These are phyloP conservation scores for Thermochaetoides thermophila DNA, from an alignment of 495 filamentous ascomycete species.

Conservation along the genomic window DNA sequence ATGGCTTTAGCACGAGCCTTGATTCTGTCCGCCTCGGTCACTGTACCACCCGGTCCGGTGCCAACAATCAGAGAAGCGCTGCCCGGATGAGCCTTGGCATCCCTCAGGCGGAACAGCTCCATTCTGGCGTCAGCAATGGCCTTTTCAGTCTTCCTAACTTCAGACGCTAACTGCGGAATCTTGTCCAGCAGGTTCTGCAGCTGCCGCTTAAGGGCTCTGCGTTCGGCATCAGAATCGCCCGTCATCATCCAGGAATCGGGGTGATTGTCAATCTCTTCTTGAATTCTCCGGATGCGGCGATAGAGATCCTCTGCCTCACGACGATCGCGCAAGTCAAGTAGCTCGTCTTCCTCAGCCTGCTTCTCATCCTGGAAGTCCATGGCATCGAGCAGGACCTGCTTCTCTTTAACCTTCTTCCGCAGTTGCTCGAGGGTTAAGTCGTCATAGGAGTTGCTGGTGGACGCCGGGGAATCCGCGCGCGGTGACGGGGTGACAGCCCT, in stretches of 20 bases:
- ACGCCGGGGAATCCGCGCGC: conserved; percentile 55
- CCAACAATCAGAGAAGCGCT: conserved; percentile 75
- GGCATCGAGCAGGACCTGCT: conserved; percentile 89
- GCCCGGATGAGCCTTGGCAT: conserved; percentile 82
- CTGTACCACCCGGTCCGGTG: conserved; percentile 77
- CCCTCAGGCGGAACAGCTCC: conserved; percentile 85
- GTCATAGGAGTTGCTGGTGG: conserved; percentile 53
- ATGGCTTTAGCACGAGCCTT: conserved; percentile 92
- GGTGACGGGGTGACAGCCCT: conserved; percentile 69
- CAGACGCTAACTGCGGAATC: conserved; percentile 80
- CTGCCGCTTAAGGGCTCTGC: conserved; percentile 71
- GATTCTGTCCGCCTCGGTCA: conserved; percentile 88
- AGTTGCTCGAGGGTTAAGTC: conserved; percentile 79
- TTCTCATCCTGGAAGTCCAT: conserved; percentile 95
- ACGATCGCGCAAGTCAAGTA: conserved; percentile 76
- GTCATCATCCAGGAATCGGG: conserved; percentile 61
- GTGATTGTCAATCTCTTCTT: conserved; percentile 91
- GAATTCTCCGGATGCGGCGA: conserved; percentile 77
- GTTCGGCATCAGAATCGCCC: conserved; percentile 73
- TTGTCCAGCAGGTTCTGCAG: conserved; percentile 78
- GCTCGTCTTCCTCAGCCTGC: conserved; percentile 77
- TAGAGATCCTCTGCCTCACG: conserved; percentile 91
- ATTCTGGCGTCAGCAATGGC: conserved; percentile 82
- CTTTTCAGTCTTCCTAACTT: conserved; percentile 81
- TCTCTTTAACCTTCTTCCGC: conserved; percentile 85